phyloP scores from a whole-genome alignment of 768 basidiomycete species.

The Psilocybe subaeruginosa region DNA sequence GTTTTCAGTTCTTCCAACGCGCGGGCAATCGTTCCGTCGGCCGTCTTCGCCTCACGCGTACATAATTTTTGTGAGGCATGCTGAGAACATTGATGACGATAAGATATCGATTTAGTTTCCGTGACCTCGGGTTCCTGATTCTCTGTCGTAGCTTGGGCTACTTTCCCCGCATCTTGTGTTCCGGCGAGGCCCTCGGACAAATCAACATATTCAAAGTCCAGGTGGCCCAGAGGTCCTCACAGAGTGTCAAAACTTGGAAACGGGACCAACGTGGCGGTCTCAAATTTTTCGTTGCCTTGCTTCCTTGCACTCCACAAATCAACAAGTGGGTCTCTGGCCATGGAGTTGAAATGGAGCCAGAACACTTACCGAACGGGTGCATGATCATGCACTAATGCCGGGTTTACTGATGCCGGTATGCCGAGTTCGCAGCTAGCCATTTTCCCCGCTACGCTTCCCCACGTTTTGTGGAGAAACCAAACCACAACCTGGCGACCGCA shows the following conservation, averaged over 20 bases:
- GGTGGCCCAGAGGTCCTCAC: no score
- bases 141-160: slow-evolving; percentile 7
- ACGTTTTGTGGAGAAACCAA: no score
- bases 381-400: neutral
- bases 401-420: neutral
- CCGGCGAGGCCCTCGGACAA: slow-evolving; percentile 16
- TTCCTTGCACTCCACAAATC: slow-evolving; percentile 3
- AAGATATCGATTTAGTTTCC: slow-evolving; percentile 12
- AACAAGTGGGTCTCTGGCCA: neutral
- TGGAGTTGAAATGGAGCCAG: neutral
- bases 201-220: neutral
- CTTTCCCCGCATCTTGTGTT: slow-evolving; percentile 20
- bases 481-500: neutral
- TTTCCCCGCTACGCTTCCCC: no score
- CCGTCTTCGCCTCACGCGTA: neutral
- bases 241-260: no score
- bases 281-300: neutral
- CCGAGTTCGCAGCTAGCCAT: neutral
- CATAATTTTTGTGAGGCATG: slow-evolving; percentile 1
- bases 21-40: slow-evolving; percentile 24
- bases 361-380: neutral
- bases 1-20: slow-evolving; percentile 11
- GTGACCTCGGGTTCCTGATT: slow-evolving; percentile 23
- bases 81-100: slow-evolving; percentile 13
- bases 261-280: neutral